Conservation (phyloP, 2,329 filamentous ascomycete genomes). For the Exophiala lecanii-corni region DNA sequence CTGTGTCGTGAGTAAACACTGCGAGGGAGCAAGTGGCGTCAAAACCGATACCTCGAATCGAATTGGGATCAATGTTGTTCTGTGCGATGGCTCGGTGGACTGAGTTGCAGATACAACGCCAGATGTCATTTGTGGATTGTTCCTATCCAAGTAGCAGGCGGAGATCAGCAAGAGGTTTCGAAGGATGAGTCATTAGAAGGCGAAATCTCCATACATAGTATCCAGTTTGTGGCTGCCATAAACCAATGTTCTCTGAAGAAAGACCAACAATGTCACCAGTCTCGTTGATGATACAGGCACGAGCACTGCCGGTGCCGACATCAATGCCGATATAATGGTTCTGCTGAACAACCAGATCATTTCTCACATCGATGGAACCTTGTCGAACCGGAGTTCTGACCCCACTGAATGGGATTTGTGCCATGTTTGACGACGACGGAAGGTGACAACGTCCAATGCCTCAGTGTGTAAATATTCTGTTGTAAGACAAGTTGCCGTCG, state of each 20-base stretch:
- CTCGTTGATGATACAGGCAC: slow-evolving; percentile 91
- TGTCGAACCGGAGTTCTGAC: slow-evolving; percentile 26
- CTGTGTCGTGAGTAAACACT: slow-evolving; percentile 82
- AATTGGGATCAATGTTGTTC: slow-evolving; percentile 69
- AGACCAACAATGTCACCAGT: slow-evolving; percentile 77
- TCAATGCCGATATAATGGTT: slow-evolving; percentile 80
- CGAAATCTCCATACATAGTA: slow-evolving; percentile 57
- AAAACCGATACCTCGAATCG: slow-evolving; percentile 87
- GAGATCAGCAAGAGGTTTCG: not conserved
- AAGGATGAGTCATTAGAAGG: no score
- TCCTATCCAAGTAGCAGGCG: slow-evolving; percentile 53
- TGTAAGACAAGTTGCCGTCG: no score
- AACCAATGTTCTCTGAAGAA: slow-evolving; percentile 69
- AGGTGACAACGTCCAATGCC: no score
- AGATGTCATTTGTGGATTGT: slow-evolving; percentile 97
- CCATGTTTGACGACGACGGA: slow-evolving; percentile 5
- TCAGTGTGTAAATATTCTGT: no score
- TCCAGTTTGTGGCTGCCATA: slow-evolving; percentile 72
- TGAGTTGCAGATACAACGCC: slow-evolving; percentile 86
- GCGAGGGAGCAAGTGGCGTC: slow-evolving; percentile 97
- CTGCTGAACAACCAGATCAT: slow-evolving; percentile 53
- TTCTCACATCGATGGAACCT: slow-evolving; percentile 45
- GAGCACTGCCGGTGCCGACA: slow-evolving; percentile 90
- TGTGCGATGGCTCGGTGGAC: slow-evolving; percentile 78
- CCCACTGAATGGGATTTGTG: slow-evolving; percentile 20